Percentiles rank a stretch among this genome's conserved stretches.
Evolutionary conservation across 305 asterid species (phyloP).

Genomic region (Striga hermonthica): DNA sequence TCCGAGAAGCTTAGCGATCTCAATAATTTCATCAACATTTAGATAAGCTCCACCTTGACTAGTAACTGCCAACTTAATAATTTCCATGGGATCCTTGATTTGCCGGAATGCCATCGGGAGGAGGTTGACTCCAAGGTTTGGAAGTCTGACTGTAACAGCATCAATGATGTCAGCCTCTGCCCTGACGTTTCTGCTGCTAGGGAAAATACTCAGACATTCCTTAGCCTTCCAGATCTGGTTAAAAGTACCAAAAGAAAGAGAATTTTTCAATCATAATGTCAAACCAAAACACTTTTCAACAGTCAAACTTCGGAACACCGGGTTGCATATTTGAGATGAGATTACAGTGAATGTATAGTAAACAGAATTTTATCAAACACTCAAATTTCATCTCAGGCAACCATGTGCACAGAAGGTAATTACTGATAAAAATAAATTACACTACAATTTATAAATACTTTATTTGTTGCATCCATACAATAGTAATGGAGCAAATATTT

Average conservation of each 20-base stretch:
- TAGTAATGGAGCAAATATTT: conserved; percentile 24
- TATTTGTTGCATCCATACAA: conserved; percentile 16
- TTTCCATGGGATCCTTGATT: conserved; percentile 95
- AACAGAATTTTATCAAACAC: neutral
- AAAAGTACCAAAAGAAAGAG: conserved; percentile 35
- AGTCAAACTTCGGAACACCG: conserved; percentile 18
- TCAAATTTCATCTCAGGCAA: conserved; percentile 6
- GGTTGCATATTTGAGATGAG: conserved; percentile 22
- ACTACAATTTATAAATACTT: conserved; percentile 15
- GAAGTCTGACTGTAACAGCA: conserved; percentile 92
- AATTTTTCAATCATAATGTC: conserved; percentile 17
- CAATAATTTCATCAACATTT: conserved; percentile 87
- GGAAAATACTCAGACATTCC: conserved; percentile 89
- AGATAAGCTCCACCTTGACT: conserved; percentile 85
- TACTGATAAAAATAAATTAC: neutral
- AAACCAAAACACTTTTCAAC: conserved; percentile 16
- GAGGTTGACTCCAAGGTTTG: conserved; percentile 88
- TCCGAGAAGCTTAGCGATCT: conserved; percentile 93
- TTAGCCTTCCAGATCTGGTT: conserved; percentile 96
- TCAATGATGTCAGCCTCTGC: conserved; percentile 83
- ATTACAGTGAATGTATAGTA: conserved; percentile 12
- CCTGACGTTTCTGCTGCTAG: conserved; percentile 82
- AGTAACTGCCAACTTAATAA: conserved; percentile 81
- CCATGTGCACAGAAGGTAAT: conserved; percentile 10
- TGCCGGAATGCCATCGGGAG: conserved; percentile 96